Base-by-base conservation (phyloP, 2,329 filamentous ascomycete genomes). In the Fusarium sp. region DNA sequence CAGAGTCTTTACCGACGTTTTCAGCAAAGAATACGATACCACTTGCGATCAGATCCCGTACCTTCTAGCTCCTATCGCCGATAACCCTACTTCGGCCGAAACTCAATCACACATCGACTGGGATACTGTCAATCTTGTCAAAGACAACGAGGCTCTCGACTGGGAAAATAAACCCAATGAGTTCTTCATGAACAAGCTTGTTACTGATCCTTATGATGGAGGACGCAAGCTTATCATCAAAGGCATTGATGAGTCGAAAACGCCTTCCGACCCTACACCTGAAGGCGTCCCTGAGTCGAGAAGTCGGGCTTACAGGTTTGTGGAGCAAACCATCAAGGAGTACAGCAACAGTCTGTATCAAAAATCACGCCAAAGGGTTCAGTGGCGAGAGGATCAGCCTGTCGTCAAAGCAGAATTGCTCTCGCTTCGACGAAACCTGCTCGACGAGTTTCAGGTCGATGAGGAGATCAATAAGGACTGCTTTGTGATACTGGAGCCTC, bases 1-100 rank as follows among this genome's bases (percentile, higher is more conserved):
- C 40, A 85, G 87, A 6, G 79, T 97, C 0, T 98, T 97, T 77
- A 82, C 88, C 17, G 94, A 98, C 71, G 83, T 98, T 0, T 98
- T 97, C 81, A 95, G 94, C 78, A 99, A 99, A 77, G 84, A 85
- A 5, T 99, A 93, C 73, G 89, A 92, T 49, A 82, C 87, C 0
- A 84, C 89, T 17, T 71, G 83, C 0, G 79, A 84, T 1, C 88
- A 90, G 28, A 86, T 97, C 76, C 91, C 94, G 0, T 99, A 98
- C 78, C 97, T 94, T 82, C 75, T 98, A 15, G 92, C 89, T 0
- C 95, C 96, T 0, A 74, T 80, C 10, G 49, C 19, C 0, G 40
- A 73, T 11, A 42, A 38, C 1, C 80, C 83, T 44, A 34, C 38
- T 2, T 45, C 50, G 2, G 52, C 69, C 6, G 57, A 57, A 5